Conservation (phyloP, 2,329 filamentous ascomycete genomes). For the Aspergillus fumigatus region DNA sequence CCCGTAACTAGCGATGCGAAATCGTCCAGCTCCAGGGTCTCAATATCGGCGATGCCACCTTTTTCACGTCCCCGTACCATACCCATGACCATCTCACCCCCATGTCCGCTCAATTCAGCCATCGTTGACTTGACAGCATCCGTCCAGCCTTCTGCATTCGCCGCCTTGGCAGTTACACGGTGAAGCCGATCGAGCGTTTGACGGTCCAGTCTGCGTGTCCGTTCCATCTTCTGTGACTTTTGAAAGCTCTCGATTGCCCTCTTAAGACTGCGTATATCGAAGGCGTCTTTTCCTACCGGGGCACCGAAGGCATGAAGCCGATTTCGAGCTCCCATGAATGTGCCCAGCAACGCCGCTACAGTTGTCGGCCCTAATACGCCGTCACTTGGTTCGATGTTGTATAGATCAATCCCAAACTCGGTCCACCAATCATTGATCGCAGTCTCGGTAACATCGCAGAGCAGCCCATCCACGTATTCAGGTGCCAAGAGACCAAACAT, state of each 20-base stretch:
- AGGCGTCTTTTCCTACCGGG: conserved; percentile 83
- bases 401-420: conserved; percentile 85
- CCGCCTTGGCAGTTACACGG: conserved; percentile 80
- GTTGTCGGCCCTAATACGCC: conserved; percentile 90
- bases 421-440: conserved; percentile 95
- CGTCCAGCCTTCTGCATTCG: conserved; percentile 82
- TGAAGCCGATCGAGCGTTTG: conserved; percentile 79
- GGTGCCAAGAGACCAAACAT: conserved; percentile 83
- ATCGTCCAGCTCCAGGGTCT: conserved; percentile 82
- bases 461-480: conserved; percentile 83
- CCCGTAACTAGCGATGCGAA: conserved; percentile 76
- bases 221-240: conserved; percentile 76
- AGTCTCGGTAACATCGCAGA: conserved; percentile 89
- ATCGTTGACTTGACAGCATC: conserved; percentile 94
- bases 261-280: conserved; percentile 78
- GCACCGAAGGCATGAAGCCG: conserved; percentile 79
- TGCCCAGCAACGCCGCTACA: conserved; percentile 79
- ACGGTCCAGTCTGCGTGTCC: conserved; percentile 74
- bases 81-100: conserved; percentile 91
- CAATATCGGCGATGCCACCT: conserved; percentile 83
- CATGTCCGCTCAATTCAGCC: conserved; percentile 86
- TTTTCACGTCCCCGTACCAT: conserved; percentile 85
- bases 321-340: conserved; percentile 85
- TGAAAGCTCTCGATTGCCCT: conserved; percentile 84
- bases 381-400: conserved; percentile 87